Evolutionary conservation across 2,329 filamentous ascomycete species (phyloP).

Genomic region (Cercospora canescens): DNA sequence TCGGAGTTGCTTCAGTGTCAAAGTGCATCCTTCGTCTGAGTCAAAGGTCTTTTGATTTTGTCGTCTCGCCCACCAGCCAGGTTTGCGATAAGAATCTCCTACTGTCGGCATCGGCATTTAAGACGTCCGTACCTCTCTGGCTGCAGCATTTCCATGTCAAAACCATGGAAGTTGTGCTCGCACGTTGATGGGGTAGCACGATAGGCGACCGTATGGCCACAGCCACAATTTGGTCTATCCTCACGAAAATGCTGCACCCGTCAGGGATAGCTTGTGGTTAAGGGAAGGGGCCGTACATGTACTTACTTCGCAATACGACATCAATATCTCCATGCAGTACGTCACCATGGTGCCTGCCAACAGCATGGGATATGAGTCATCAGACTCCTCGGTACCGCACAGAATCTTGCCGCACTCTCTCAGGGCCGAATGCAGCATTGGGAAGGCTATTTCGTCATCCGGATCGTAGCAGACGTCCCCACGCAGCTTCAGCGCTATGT

Average conservation of each 20-base stretch:
- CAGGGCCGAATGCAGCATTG: background rate
- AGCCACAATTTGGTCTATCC: background rate
- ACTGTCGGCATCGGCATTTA: too few relatives aligned
- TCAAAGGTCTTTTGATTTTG: too few relatives aligned
- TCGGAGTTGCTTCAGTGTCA: too few relatives aligned
- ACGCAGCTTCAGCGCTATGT: background rate
- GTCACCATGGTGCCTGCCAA: background rate
- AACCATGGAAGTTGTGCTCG: background rate
- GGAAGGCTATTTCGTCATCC: background rate
- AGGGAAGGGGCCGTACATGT: background rate
- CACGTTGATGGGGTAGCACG: background rate
- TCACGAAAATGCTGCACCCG: background rate
- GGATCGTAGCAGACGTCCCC: background rate
- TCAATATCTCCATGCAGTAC: background rate
- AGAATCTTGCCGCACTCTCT: background rate
- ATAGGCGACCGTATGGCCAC: background rate
- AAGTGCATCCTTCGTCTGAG: too few relatives aligned
- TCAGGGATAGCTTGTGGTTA: background rate
- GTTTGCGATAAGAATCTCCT: too few relatives aligned
- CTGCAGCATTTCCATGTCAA: background rate
- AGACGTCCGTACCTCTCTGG: too few relatives aligned
- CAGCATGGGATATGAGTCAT: background rate
- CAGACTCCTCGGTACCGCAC: background rate
- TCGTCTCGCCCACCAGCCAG: too few relatives aligned
- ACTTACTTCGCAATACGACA: background rate